Percentiles rank a stretch among this genome's conserved stretches.
Conservation (phyloP, 495 filamentous ascomycete species). For the Penicillium subrubescens region DNA sequence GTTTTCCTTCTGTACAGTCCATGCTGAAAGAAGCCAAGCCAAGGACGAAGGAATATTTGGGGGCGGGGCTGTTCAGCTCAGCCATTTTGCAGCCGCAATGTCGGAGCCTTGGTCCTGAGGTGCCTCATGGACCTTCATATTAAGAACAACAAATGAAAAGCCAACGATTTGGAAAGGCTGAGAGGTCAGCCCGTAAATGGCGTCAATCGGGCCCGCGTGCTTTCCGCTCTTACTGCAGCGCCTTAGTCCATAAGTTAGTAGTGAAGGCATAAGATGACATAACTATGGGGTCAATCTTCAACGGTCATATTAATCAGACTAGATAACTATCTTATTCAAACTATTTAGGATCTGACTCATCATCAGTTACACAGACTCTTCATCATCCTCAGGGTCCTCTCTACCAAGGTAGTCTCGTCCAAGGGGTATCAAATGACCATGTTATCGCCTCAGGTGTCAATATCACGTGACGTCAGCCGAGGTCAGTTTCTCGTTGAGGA, state of each 20-base stretch:
- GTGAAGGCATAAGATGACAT: background rate
- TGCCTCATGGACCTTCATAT: background rate
- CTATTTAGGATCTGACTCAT: background rate
- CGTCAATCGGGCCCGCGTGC: background rate
- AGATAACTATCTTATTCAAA: background rate
- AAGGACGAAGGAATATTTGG: background rate
- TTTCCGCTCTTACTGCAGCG: background rate
- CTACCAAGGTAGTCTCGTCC: background rate
- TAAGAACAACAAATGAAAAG: background rate
- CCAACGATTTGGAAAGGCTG: background rate
- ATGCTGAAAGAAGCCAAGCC: background rate
- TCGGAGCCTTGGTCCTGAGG: background rate
- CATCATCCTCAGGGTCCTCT: background rate
- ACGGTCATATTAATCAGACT: background rate
- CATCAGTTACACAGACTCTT: background rate
- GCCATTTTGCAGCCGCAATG: background rate
- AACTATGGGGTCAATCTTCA: background rate
- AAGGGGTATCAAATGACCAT: background rate
- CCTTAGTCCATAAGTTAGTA: too few relatives aligned
- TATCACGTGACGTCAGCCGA: constrained; percentile 22
- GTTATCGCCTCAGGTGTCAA: constrained; percentile 18
- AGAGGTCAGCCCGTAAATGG: background rate
- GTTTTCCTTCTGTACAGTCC: background rate
- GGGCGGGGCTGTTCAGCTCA: constrained; percentile 3
- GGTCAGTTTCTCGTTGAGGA: constrained; percentile 12